Evolutionary conservation across 2,329 filamentous ascomycete species (phyloP).

Genomic region (Colletotrichum sp.): DNA sequence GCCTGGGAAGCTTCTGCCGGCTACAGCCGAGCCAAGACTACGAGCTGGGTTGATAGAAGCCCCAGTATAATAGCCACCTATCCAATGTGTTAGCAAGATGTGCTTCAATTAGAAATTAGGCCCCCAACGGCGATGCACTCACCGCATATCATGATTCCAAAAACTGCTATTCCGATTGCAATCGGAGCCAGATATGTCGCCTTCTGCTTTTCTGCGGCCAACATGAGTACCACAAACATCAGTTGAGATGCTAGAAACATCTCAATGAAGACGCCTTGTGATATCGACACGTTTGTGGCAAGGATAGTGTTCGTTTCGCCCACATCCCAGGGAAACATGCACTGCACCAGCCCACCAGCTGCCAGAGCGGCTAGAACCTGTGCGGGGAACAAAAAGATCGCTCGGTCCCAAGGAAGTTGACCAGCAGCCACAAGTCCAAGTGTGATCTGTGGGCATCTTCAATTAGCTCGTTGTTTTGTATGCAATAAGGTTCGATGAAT

Average conservation of each 20-base stretch:
- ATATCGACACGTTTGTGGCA: slow-evolving; percentile 31
- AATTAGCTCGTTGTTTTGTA: accelerated
- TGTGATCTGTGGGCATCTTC: slow-evolving; percentile 44
- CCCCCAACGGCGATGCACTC: slow-evolving; percentile 33
- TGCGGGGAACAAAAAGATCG: slow-evolving; percentile 54
- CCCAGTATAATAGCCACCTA: slow-evolving; percentile 49
- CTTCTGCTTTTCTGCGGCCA: slow-evolving; percentile 76
- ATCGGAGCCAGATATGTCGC: slow-evolving; percentile 74
- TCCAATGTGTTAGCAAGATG: not conserved
- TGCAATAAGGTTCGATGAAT: not conserved
- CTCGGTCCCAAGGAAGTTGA: slow-evolving; percentile 57
- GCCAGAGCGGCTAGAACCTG: slow-evolving; percentile 65
- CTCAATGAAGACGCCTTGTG: slow-evolving; percentile 69
- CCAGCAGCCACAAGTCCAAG: slow-evolving; percentile 64
- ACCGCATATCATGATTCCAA: slow-evolving; percentile 46
- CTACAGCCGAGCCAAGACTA: slow-evolving; percentile 52
- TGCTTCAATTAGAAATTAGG: not conserved
- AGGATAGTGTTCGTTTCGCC: slow-evolving; percentile 43
- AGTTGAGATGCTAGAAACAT: slow-evolving; percentile 69
- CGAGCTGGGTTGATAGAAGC: slow-evolving; percentile 56
- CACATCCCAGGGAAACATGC: slow-evolving; percentile 58
- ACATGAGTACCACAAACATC: slow-evolving; percentile 69
- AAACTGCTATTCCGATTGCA: slow-evolving; percentile 73
- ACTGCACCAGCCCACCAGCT: slow-evolving; percentile 62
- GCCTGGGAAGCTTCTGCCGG: slow-evolving; percentile 41